phyloP scores from a whole-genome alignment of 257 asterid genomes.

The Solanum appendiculatum region DNA sequence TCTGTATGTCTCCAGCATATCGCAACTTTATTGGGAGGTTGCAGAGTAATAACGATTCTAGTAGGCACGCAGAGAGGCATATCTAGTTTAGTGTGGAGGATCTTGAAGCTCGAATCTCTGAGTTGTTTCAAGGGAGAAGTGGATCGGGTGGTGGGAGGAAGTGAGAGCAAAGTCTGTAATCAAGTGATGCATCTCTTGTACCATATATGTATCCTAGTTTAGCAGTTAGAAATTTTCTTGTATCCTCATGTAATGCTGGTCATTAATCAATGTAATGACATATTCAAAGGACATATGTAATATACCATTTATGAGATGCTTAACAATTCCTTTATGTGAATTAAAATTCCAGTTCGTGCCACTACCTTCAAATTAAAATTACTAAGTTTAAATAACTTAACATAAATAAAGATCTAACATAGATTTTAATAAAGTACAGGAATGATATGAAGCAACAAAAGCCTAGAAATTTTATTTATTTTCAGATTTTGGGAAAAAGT shows the following conservation, averaged over 20 bases:
- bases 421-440: too few species aligned
- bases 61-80: slow-evolving; percentile 64
- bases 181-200: slow-evolving; percentile 15
- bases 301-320: too few species aligned
- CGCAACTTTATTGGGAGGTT: slow-evolving; percentile 55
- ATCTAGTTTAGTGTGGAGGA: slow-evolving; percentile 63
- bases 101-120: slow-evolving; percentile 56
- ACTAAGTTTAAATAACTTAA: too few species aligned
- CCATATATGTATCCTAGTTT: slow-evolving; percentile 14
- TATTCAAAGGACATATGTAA: too few species aligned
- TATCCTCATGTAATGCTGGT: not conserved
- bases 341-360: too few species aligned
- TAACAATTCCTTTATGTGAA: too few species aligned
- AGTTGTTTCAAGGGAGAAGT: slow-evolving; percentile 47
- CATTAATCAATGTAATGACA: too few species aligned
- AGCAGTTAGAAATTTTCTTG: slow-evolving; percentile 12
- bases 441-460: too few species aligned
- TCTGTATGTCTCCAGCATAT: slow-evolving; percentile 59
- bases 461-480: too few species aligned
- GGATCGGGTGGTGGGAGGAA: slow-evolving; percentile 42
- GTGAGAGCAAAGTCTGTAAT: slow-evolving; percentile 21
- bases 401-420: too few species aligned
- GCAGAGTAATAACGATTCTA: slow-evolving; percentile 35
- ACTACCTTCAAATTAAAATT: too few species aligned
- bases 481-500: too few species aligned